These are phyloP conservation scores for Hanseniaspora clermontiae DNA, from an alignment of 805 yeast genomes.

Conservation along the genomic window DNA sequence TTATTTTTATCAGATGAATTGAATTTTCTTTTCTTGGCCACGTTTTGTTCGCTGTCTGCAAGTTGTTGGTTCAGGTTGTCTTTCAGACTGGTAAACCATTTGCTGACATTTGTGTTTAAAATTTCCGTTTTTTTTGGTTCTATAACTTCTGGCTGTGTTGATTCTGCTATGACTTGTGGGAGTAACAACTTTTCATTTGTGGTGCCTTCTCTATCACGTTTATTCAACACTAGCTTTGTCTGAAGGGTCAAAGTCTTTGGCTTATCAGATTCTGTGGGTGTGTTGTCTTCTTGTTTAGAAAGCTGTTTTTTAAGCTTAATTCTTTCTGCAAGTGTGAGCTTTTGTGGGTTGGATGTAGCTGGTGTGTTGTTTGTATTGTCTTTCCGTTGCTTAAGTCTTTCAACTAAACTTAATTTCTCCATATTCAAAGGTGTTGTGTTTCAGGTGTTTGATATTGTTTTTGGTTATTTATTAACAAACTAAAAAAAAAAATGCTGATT, in stretches of 20 bases:
- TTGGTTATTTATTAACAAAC: not conserved
- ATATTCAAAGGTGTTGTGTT: not conserved
- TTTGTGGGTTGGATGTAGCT: not conserved
- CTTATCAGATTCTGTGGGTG: not conserved
- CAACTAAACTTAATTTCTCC: not conserved
- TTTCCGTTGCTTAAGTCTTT: slow-evolving; percentile 1
- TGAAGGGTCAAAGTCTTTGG: not conserved
- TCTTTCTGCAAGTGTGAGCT: slow-evolving; percentile 10
- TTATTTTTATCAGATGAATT: not conserved
- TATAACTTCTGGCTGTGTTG: not conserved
- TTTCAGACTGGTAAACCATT: not conserved
- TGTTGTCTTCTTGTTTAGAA: not conserved
- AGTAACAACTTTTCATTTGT: not conserved
- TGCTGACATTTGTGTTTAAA: not conserved
- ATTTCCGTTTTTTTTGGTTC: not conserved
- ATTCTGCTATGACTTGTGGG: not conserved
- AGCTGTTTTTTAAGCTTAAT: slow-evolving; percentile 8
- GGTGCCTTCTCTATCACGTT: not conserved
- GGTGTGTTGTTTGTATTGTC: not conserved
- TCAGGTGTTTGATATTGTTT: not conserved
- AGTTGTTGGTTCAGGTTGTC: not conserved
- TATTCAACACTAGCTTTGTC: not conserved
- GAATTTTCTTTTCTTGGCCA: not conserved
- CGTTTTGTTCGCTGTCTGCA: not conserved
- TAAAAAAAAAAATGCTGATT: not conserved